These are phyloP conservation scores for Coix lacrymajobi DNA, from an alignment of 176 grass and related monocot species.

Conservation along the genomic window DNA sequence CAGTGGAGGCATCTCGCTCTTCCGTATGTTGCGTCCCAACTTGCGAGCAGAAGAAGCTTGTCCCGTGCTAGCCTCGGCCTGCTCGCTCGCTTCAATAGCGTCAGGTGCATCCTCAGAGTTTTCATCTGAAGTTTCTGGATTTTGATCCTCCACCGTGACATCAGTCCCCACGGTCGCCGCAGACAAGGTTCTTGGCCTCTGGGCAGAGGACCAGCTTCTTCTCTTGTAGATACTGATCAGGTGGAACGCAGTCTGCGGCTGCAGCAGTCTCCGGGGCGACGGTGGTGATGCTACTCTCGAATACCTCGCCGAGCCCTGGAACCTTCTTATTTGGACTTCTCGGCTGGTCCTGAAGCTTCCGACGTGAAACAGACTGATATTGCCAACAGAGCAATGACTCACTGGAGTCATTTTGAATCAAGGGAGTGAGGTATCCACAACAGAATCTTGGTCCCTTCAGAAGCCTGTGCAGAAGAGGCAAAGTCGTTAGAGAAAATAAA, in stretches of 20 bases:
- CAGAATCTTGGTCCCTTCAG: conserved; percentile 22
- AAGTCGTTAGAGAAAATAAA: neutral
- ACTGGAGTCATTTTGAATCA: conserved; percentile 68
- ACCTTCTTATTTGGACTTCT: conserved; percentile 51
- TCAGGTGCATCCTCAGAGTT: conserved; percentile 37
- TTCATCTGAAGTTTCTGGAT: conserved; percentile 50
- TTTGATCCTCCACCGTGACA: conserved; percentile 54
- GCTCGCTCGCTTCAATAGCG: conserved; percentile 31
- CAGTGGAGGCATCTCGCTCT: conserved; percentile 65
- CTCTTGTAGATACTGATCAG: conserved; percentile 48
- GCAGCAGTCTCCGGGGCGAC: conserved; percentile 23
- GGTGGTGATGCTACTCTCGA: conserved; percentile 30
- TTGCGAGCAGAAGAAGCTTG: conserved; percentile 42
- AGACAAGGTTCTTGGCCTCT: conserved; percentile 37
- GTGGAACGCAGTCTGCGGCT: conserved; percentile 46
- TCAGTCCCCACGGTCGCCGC: conserved; percentile 55
- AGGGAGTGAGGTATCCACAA: neutral
- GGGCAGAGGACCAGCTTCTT: conserved; percentile 39
- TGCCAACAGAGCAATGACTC: conserved; percentile 68
- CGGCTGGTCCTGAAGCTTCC: conserved; percentile 40
- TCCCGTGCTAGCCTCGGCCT: conserved; percentile 23
- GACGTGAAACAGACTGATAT: conserved; percentile 67
- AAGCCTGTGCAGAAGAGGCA: conserved; percentile 6
- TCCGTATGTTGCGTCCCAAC: conserved; percentile 39
- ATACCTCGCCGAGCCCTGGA: conserved; percentile 38